Conservation (phyloP, 1,139 yeast species). For the Candida frijolesensis region DNA sequence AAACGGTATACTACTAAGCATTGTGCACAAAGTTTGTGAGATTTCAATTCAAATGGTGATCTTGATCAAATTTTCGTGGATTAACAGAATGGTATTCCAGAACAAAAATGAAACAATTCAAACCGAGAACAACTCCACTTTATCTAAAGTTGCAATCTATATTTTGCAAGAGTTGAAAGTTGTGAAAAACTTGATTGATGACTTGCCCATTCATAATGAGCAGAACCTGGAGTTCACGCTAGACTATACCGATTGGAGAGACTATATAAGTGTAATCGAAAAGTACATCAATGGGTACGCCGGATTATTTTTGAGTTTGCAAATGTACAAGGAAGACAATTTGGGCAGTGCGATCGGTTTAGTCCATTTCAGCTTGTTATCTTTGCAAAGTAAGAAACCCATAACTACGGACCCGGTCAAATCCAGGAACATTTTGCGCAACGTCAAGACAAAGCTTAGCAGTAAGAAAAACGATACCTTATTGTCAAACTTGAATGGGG, state of each 20-base stretch:
- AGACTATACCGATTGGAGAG: slow-evolving; percentile 32
- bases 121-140: slow-evolving; percentile 40
- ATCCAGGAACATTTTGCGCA: slow-evolving; percentile 16
- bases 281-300: slow-evolving; percentile 45
- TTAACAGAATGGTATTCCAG: slow-evolving; percentile 34
- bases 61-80: slow-evolving; percentile 43
- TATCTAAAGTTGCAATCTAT: slow-evolving; percentile 46
- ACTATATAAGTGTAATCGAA: slow-evolving; percentile 34
- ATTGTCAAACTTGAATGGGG: slow-evolving; percentile 36
- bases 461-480: slow-evolving; percentile 33
- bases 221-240: slow-evolving; percentile 12
- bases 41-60: slow-evolving; percentile 45
- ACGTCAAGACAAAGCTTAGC: slow-evolving; percentile 29
- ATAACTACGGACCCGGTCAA: slow-evolving; percentile 13
- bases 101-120: slow-evolving; percentile 28
- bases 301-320: slow-evolving; percentile 45
- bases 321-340: slow-evolving; percentile 42
- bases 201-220: slow-evolving; percentile 11
- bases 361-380: slow-evolving; percentile 39
- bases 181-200: slow-evolving; percentile 20
- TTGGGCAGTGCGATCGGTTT: slow-evolving; percentile 48
- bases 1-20: slow-evolving; percentile 9
- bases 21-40: slow-evolving; percentile 29
- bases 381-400: slow-evolving; percentile 38
- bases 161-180: slow-evolving; percentile 35